Conservation (phyloP, 495 filamentous ascomycete genomes). For the Annulohypoxylon nitens region DNA sequence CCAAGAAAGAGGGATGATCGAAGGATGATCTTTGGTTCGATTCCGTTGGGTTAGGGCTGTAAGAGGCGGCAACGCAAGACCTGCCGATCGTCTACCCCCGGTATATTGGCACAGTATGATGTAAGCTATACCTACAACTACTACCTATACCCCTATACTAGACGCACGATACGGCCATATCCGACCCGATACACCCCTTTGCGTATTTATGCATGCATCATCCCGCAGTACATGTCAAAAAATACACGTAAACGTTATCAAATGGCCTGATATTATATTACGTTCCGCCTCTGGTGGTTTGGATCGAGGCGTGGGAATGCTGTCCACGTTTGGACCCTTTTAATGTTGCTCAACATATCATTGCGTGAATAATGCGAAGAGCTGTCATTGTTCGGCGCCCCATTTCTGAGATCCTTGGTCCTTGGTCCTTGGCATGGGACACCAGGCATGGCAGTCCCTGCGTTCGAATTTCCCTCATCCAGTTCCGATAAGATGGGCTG, state of each 20-base stretch:
- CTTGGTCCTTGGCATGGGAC: not conserved
- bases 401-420: not conserved
- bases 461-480: slow-evolving; percentile 15
- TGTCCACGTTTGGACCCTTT: slow-evolving; percentile 4
- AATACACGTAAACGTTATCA: slow-evolving; percentile 40
- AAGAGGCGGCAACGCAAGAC: slow-evolving; percentile 14
- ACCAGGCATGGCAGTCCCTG: not conserved
- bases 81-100: slow-evolving; percentile 23
- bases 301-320: not conserved
- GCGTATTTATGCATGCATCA: slow-evolving; percentile 31
- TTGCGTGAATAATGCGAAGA: not conserved
- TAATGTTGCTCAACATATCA: slow-evolving; percentile 6
- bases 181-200: slow-evolving; percentile 30
- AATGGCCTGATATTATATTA: slow-evolving; percentile 29
- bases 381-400: not conserved
- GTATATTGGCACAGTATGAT: slow-evolving; percentile 18
- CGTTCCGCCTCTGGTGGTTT: not conserved
- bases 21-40: not conserved
- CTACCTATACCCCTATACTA: slow-evolving; percentile 3
- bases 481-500: slow-evolving; percentile 24
- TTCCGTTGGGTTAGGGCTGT: slow-evolving; percentile 27
- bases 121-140: slow-evolving; percentile 12
- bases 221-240: slow-evolving; percentile 24
- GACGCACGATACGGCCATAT: slow-evolving; percentile 9
- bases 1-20: not conserved